A percentile compares a stretch with the other conserved stretches of the same genome.
Conservation (phyloP, 345 rosid species). For the Citrus sp. region DNA sequence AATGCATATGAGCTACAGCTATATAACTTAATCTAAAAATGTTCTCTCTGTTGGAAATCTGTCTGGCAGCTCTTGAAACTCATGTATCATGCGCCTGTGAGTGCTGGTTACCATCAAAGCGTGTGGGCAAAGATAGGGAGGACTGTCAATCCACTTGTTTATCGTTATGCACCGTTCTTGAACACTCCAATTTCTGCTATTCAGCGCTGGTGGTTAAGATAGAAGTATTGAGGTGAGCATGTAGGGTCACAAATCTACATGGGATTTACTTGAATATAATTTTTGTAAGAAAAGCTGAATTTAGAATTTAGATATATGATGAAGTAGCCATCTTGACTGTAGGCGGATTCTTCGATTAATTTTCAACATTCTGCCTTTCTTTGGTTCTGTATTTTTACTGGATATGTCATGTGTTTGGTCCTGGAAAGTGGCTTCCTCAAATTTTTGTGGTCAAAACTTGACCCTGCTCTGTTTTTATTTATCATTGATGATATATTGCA, state of each 20-base stretch:
- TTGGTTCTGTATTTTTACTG: neutral
- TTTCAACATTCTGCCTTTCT: neutral
- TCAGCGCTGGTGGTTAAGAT: slow-evolving; percentile 95
- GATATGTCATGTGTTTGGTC: neutral
- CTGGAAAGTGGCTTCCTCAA: neutral
- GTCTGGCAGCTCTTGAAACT: slow-evolving; percentile 77
- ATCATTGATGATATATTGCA: neutral
- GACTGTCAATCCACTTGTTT: slow-evolving; percentile 54
- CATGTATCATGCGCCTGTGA: slow-evolving; percentile 93
- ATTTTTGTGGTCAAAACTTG: neutral
- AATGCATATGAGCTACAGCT: neutral
- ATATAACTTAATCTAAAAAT: neutral
- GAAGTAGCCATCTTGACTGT: slow-evolving; percentile 3
- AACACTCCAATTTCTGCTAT: slow-evolving; percentile 55
- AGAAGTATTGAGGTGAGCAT: slow-evolving; percentile 2
- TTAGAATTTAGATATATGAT: neutral
- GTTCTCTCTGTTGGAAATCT: neutral
- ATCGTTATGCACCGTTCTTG: slow-evolving; percentile 76
- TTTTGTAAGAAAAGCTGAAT: neutral
- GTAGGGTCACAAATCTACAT: neutral
- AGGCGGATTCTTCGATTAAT: neutral
- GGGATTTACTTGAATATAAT: neutral
- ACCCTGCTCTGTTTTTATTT: neutral
- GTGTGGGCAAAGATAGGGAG: slow-evolving; percentile 80
- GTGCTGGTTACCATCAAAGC: slow-evolving; percentile 83